A percentile compares a stretch with the other conserved stretches of the same genome.
Conservation (phyloP, 805 yeast genomes). For the Metschnikowia colocasiae region DNA sequence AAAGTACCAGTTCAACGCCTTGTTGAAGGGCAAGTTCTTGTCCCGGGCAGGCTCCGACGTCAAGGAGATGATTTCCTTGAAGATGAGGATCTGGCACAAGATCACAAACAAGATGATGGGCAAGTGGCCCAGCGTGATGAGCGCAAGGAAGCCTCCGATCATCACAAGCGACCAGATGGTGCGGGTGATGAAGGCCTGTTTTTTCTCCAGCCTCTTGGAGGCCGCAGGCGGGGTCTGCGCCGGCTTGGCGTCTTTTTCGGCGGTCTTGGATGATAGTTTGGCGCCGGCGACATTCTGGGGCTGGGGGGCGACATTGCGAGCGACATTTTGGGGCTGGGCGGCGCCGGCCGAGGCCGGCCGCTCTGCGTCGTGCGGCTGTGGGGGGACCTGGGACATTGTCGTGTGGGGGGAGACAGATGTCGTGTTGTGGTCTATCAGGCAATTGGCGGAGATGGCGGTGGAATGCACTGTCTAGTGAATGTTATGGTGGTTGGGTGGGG, state of each 20-base stretch:
- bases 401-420: not conserved
- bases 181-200: constrained; percentile 79
- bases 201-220: constrained; percentile 44
- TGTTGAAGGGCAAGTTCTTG: constrained; percentile 76
- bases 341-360: not conserved
- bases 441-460: not conserved
- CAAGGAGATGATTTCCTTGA: constrained; percentile 83
- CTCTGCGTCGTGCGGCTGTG: not conserved
- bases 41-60: constrained; percentile 83
- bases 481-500: constrained; percentile 7
- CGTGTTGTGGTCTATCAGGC: not conserved
- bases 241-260: not conserved
- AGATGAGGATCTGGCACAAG: constrained; percentile 74
- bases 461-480: not conserved
- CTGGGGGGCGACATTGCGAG: not conserved
- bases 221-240: not conserved
- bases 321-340: not conserved
- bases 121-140: constrained; percentile 80
- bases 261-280: not conserved
- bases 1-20: constrained; percentile 89
- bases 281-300: not conserved
- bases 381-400: constrained; percentile 1
- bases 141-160: constrained; percentile 61
- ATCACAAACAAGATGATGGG: constrained; percentile 72
- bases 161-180: constrained; percentile 92